phyloP scores from a whole-genome alignment of 2,329 filamentous ascomycete species.

The Aspergillus ochraceus region DNA sequence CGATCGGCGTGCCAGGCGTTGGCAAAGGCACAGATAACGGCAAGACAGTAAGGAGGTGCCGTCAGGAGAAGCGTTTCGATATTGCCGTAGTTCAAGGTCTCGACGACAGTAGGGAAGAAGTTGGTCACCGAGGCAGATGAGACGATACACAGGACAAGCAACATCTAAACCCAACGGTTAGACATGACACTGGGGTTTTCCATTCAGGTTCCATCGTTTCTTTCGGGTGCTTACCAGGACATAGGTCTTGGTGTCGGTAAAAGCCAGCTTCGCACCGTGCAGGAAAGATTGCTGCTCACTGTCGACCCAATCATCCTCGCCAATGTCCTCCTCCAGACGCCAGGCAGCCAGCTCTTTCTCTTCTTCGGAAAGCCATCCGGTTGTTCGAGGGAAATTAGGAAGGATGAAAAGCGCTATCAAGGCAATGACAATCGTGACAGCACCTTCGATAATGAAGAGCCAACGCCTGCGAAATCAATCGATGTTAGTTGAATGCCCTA shows the following conservation, averaged over 20 bases:
- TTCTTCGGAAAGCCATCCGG: constrained; percentile 59
- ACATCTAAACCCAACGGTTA: constrained; percentile 38
- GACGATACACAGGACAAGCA: constrained; percentile 60
- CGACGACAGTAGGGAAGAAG: constrained; percentile 71
- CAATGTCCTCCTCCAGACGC: constrained; percentile 64
- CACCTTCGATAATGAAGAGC: constrained; percentile 71
- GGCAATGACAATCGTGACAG: constrained; percentile 63
- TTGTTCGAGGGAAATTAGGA: constrained; percentile 66
- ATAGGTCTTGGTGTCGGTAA: constrained; percentile 61
- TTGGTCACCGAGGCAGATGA: constrained; percentile 62
- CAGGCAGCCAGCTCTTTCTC: constrained; percentile 59
- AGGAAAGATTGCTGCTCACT: constrained; percentile 53
- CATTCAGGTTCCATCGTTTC: too few species aligned
- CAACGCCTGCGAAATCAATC: constrained; percentile 44
- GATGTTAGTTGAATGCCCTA: background rate
- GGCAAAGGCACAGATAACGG: constrained; percentile 60
- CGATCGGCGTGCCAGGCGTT: constrained; percentile 72
- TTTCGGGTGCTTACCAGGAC: constrained; percentile 47
- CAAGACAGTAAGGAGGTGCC: constrained; percentile 63
- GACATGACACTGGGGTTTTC: background rate
- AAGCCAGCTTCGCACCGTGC: constrained; percentile 56
- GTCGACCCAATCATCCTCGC: constrained; percentile 63
- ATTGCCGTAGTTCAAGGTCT: constrained; percentile 63
- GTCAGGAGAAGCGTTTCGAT: constrained; percentile 64
- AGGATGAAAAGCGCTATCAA: constrained; percentile 59